Evolutionary conservation across 768 basidiomycete species (phyloP), one percentile per base, ranked within the genome.

Genomic region (Scleroderma bovista): DNA sequence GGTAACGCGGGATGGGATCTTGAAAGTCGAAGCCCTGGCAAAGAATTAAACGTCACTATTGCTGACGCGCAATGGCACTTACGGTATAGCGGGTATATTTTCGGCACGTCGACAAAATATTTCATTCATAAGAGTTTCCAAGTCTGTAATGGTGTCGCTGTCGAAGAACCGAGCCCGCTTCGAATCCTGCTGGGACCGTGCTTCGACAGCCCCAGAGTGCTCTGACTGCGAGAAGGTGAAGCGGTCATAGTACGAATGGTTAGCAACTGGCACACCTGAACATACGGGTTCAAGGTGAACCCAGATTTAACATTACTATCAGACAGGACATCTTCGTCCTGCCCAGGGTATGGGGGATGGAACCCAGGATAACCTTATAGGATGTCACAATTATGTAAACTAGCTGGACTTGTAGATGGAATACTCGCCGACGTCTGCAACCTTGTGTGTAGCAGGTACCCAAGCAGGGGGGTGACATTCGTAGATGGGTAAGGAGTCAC

Each of bases 1-100:
- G 1, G 90, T 92, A 6, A 89, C 87, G 57, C 90, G 72, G n/a
- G 84, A 80, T 0, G 90, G 90, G 57, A 92, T 79, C 46, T 84
- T 85, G 66, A 89, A 93, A 1, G 83, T 76, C 20, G 82, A 81
- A 6, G 77, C 52, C 13, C 88, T 57, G 46, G 8, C 23, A 49
- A 16, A 17, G 24, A 8, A 51, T 32, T 57, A 32, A 44, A 44
- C 24, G 32, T 20, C 23, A 6, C 8, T 10, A 42, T 15, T 6
- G 3, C 26, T 8, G 22, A 15, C 40, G 22, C 29, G 2, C 5
- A 48, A 31, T 24, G 10, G 44, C 20, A 71, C 86, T 57, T 63
- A 90, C 90, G 86, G 83, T 40, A 92, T 70, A 4, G 73, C 48
- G 17, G 84, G 75, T 11, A 77, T 63, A 47, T 66, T 72, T 46